Evolutionary conservation across 2,329 filamentous ascomycete genomes (phyloP).

Genomic region (Atkinsonella texensis): DNA sequence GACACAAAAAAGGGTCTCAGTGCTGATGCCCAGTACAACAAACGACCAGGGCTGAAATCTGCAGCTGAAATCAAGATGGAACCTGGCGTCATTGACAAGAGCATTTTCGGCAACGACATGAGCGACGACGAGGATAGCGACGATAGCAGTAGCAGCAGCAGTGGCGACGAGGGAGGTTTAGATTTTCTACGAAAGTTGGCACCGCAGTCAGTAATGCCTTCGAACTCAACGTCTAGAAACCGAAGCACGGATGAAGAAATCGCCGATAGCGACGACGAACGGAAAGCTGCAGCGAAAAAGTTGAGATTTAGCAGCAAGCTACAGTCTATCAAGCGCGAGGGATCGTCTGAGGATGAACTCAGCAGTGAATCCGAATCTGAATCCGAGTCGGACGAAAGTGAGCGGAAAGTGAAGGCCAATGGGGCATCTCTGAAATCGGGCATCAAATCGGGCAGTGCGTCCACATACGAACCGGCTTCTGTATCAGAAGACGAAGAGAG

Average conservation of each 20-base stretch:
- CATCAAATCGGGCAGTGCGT: constrained; percentile 4
- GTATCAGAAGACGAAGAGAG: constrained; percentile 13
- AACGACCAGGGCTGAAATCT: constrained; percentile 13
- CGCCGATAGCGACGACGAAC: constrained; percentile 30
- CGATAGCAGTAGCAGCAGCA: constrained; percentile 22
- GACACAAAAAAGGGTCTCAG: constrained; percentile 24
- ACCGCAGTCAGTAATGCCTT: constrained; percentile 8
- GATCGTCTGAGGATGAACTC: constrained; percentile 17
- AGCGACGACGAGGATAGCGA: constrained; percentile 19
- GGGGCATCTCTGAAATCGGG: constrained; percentile 1
- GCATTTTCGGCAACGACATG: constrained; percentile 18
- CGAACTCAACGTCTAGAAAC: constrained; percentile 12
- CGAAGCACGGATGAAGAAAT: constrained; percentile 26
- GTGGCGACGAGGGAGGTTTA: constrained; percentile 19
- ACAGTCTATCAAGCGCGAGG: constrained; percentile 2
- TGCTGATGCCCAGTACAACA: constrained; percentile 22
- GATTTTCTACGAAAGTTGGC: constrained; percentile 23
- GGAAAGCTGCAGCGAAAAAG: constrained; percentile 16
- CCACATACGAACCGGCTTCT: constrained; percentile 10
- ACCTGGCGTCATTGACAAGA: constrained; percentile 11
- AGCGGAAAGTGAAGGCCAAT: constrained; percentile 6
- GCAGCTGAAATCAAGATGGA: constrained; percentile 21
- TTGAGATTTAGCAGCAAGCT: constrained; percentile 7
- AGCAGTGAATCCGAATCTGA: constrained; percentile 15
- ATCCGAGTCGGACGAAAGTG: constrained; percentile 12